Base-by-base conservation (phyloP, 441 rosid genomes). In the Hura crepitans region DNA sequence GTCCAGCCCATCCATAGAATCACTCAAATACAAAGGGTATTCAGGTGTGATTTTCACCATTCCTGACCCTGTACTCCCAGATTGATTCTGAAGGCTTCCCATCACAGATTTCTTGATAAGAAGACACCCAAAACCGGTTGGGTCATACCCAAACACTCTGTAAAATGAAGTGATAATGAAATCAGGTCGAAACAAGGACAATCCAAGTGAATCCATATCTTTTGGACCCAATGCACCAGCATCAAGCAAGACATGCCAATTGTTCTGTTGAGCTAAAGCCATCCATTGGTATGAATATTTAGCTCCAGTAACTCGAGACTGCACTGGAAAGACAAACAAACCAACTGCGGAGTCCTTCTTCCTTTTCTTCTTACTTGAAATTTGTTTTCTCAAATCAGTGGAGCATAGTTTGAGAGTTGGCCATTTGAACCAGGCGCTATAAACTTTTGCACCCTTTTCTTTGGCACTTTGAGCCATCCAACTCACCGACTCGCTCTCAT, bases 281-380 rank as follows among this genome's bases (percentile, higher is more conserved):
- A 94, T 94, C 99, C 99, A 94, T 43, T 94, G 99, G 74, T 94
- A 94, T 0, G 98, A 94, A 75, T 94, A 94, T 79, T 94, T 94
- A 4, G 97, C 78, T 11, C 99, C 99, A 0, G 97, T 92, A 53
- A 94, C 99, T 47, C 99, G 81, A 37, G 97, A 92, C 77, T 94
- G 99, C n/a, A 87, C 99, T 0, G 97, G 99, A 72, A 94, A 94
- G 78, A 92, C 99, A 77, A 94, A 94, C 75, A 94, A 73, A 13
- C 97, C 99, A 20, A 79, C 86, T 0, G 97, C 97, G 2, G 96
- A 89, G 77, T 88, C 97, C 84, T 89, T 92, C 87, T 94, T 95
- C 82, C 94, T 85, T 85, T 83, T 87, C 84, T 86, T 94, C 85
- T 89, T 94, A 49, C 77, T 85, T 1, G 88, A 66, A 77, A 94